Evolutionary conservation across 495 filamentous ascomycete species (phyloP).

Genomic region (Aspergillus affinis): DNA sequence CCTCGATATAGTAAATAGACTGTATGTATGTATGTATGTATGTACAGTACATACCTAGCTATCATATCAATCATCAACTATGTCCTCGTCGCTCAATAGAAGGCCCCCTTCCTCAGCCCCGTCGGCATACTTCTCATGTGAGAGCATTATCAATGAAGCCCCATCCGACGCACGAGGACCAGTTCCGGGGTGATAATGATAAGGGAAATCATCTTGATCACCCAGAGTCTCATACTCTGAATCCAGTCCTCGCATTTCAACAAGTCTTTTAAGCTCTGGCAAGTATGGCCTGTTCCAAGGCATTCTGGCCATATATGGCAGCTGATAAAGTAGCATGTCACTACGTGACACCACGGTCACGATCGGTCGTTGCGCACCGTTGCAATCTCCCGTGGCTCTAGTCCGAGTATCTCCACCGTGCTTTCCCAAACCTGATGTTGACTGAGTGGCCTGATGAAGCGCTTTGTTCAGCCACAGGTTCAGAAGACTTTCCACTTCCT

Average conservation of each 20-base stretch:
- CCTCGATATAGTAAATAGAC: no score
- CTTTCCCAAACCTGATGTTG: constrained; percentile 18
- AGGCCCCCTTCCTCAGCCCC: constrained; percentile 51
- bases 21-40: no score
- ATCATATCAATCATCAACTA: constrained; percentile 85
- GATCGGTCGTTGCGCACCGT: constrained; percentile 44
- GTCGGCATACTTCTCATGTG: no score
- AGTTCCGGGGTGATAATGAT: neutral
- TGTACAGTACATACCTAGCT: no score
- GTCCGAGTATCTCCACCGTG: constrained; percentile 3
- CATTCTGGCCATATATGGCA: constrained; percentile 81
- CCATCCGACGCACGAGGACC: neutral
- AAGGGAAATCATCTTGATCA: neutral
- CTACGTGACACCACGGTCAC: constrained; percentile 60
- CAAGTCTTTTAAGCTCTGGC: constrained; percentile 36
- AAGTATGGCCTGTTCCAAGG: constrained; percentile 48
- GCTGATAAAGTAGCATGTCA: constrained; percentile 76
- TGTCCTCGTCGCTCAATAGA: constrained; percentile 92
- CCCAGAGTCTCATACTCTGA: neutral
- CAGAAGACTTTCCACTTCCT: constrained; percentile 72
- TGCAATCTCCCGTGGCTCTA: constrained; percentile 6
- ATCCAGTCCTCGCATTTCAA: neutral
- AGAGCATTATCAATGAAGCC: neutral
- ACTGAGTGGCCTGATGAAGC: constrained; percentile 25
- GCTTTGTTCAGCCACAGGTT: constrained; percentile 60